These are phyloP conservation scores for Phialocephala subalpina DNA, from an alignment of 2,329 filamentous ascomycete genomes.

Conservation along the genomic window DNA sequence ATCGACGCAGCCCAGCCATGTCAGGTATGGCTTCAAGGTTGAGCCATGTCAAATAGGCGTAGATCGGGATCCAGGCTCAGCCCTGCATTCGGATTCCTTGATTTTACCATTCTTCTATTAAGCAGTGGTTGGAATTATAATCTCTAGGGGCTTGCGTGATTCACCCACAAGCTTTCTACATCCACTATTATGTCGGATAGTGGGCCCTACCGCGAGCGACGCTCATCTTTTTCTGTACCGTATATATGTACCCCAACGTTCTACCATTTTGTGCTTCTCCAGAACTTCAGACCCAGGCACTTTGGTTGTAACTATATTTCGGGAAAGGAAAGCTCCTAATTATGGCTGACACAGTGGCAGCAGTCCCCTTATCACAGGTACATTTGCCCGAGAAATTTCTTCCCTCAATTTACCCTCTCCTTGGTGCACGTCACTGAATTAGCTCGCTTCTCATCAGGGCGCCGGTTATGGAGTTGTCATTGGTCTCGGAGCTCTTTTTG, in stretches of 20 bases:
- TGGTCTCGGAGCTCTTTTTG: conserved; percentile 65
- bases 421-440: background rate
- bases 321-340: background rate
- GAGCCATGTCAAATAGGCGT: background rate
- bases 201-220: too few relatives aligned
- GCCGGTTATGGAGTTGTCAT: conserved; percentile 67
- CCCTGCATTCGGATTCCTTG: background rate
- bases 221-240: too few relatives aligned
- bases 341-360: conserved; percentile 20
- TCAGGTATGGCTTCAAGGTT: background rate
- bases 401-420: background rate
- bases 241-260: background rate
- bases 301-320: too few relatives aligned
- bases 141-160: too few relatives aligned
- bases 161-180: too few relatives aligned
- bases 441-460: conserved; percentile 9
- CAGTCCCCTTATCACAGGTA: conserved; percentile 16
- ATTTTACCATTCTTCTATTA: background rate
- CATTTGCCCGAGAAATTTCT: background rate
- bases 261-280: background rate
- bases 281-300: background rate
- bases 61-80: background rate
- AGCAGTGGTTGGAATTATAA: too few relatives aligned
- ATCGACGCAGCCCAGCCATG: background rate
- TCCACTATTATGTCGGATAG: too few relatives aligned